Evolutionary conservation across 169 alveolate species (phyloP).

Genomic region (Plasmodium malariae): DNA sequence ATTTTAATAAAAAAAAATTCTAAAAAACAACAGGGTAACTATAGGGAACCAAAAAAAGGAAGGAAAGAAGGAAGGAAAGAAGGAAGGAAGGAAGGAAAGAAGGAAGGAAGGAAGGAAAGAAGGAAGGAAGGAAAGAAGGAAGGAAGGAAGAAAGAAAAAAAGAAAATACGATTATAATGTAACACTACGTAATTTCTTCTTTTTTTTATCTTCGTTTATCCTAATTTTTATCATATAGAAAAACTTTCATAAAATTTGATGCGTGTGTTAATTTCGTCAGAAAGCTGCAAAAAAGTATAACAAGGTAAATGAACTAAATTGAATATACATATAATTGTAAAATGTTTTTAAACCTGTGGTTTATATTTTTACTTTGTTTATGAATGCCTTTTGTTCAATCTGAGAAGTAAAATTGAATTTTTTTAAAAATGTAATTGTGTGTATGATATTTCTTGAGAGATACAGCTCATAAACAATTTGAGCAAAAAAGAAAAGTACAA

Average conservation of each 20-base stretch:
- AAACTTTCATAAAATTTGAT: conserved; percentile 33
- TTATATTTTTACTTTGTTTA: conserved; percentile 22
- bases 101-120: no score
- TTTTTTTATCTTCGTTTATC: neutral
- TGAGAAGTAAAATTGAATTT: neutral
- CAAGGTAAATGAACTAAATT: neutral
- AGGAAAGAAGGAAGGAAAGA: no score
- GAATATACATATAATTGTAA: neutral
- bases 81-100: no score
- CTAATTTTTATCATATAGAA: neutral
- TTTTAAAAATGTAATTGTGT: no score
- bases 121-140: no score
- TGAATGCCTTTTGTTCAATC: conserved; percentile 43
- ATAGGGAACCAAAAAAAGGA: no score
- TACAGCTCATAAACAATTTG: no score
- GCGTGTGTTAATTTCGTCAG: conserved; percentile 23
- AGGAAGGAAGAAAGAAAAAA: conserved; percentile 4
- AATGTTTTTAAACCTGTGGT: neutral
- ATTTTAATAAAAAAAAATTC: no score
- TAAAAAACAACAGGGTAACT: no score
- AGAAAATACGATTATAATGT: conserved; percentile 1
- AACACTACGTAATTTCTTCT: neutral
- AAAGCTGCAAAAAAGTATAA: conserved; percentile 1
- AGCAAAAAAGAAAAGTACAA: no score
- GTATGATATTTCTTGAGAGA: no score